These are phyloP conservation scores for Xylariomycetidae sp. DNA, from an alignment of 2,329 filamentous ascomycete genomes.

Conservation along the genomic window DNA sequence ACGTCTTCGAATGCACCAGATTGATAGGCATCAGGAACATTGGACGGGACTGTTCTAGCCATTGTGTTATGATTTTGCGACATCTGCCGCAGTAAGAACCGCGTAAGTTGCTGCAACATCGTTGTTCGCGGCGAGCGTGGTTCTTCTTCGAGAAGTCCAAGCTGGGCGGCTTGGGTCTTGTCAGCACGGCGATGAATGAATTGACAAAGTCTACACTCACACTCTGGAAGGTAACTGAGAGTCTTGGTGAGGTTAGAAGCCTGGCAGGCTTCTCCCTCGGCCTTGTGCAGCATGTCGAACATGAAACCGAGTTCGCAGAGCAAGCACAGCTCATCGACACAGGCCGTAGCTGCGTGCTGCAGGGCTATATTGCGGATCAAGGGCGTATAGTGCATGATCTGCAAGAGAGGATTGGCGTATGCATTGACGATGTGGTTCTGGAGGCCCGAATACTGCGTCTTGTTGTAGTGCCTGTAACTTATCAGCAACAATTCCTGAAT, in stretches of 20 bases:
- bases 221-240: constrained; percentile 75
- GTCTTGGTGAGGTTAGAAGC: constrained; percentile 92
- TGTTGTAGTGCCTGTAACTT: constrained; percentile 75
- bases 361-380: constrained; percentile 81
- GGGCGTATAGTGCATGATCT: constrained; percentile 87
- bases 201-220: constrained; percentile 30
- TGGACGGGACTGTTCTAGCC: constrained; percentile 46
- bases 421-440: constrained; percentile 97
- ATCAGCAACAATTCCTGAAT: constrained; percentile 2
- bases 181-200: background rate
- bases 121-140: constrained; percentile 65
- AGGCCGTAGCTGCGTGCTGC: constrained; percentile 80
- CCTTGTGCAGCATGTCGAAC: constrained; percentile 97
- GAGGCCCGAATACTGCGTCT: constrained; percentile 81
- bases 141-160: constrained; percentile 83
- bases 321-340: constrained; percentile 75
- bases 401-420: constrained; percentile 87
- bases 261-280: constrained; percentile 87
- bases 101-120: constrained; percentile 80
- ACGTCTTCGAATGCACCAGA: constrained; percentile 58
- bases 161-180: constrained; percentile 54
- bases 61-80: constrained; percentile 69
- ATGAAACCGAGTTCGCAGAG: constrained; percentile 92
- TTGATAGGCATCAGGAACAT: constrained; percentile 11
- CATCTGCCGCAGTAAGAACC: constrained; percentile 80